Base-by-base conservation (phyloP, 2,329 filamentous ascomycete genomes). In the Botrytis porri region DNA sequence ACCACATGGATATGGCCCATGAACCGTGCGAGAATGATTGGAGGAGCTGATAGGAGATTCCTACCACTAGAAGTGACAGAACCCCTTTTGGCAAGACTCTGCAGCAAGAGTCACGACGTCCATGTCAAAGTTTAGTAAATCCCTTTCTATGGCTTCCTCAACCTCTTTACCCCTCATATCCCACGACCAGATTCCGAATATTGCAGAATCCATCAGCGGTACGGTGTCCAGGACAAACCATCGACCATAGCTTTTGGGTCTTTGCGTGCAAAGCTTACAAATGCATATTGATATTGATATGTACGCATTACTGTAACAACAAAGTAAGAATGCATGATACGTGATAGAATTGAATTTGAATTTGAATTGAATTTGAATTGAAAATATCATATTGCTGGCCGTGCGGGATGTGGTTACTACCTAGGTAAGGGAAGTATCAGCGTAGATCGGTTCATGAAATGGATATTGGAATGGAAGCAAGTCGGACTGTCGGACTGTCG, bases 21-120 rank as follows among this genome's bases (percentile, higher is more conserved):
- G 63, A 51, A 29, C 43, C 25, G 45, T 66, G 64, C 22, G 20
- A 54, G 45, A 54, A 66, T 66, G 45, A 66, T 66, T 66, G 64
- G 64, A 22, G 29, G 57, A 60, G 57, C 35, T 12, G 32, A 35
- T 0, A 22, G 57, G 29, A 32, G 57, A 59, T 61, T 61, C 12
- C 60, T 10, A 41, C 37, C 12, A 41, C 37, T 37, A n/a, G 48
- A n/a, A 54, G 48, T 54, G 48, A 62, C 37, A 41, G 39, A 41
- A 29, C 35, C 25, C 57, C 32, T 60, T 60, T 60, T 60, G 6
- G 32, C 32, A 61, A 37, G 35, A 22, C 35, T 25, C 37, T 37
- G 41, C 62, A 32, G 39, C n/a, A 62, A 41, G 22, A 41, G 16
- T 43, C 61, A 63, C 43, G 37, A 43, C 3, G 61, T 43, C 41